A percentile compares a stretch with the other conserved stretches of the same genome.
Evolutionary conservation across 305 asterid genomes (phyloP).

Genomic region (Solanum hybrid): DNA sequence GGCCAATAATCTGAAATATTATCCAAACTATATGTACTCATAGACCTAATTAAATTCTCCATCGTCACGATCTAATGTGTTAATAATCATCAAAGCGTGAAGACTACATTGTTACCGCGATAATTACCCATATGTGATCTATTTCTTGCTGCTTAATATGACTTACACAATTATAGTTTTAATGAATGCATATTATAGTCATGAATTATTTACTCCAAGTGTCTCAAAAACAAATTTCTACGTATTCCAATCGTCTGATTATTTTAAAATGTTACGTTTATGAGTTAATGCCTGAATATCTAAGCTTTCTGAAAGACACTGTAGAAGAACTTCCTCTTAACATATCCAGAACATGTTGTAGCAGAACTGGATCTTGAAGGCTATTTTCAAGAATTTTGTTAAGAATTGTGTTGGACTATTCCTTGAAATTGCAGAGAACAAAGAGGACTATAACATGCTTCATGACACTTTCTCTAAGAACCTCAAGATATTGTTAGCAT

Average conservation of each 20-base stretch:
- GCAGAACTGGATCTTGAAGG: background rate
- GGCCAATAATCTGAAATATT: background rate
- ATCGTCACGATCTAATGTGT: background rate
- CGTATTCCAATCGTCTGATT: no score
- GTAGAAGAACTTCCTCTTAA: background rate
- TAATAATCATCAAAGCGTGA: background rate
- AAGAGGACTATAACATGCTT: background rate
- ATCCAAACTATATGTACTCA: background rate
- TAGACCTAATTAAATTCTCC: background rate
- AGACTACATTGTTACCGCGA: background rate
- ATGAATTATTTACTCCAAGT: no score
- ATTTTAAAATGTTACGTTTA: no score
- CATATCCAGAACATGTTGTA: background rate
- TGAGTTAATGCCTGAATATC: no score
- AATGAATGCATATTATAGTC: no score
- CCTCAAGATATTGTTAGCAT: background rate
- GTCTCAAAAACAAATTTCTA: no score
- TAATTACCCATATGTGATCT: background rate
- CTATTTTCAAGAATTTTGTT: background rate
- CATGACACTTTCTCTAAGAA: background rate
- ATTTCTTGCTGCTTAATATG: background rate
- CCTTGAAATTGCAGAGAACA: background rate
- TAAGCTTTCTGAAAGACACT: background rate
- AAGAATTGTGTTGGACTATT: background rate
- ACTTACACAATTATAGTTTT: background rate